These are phyloP conservation scores for Phyllosticta capitalensis DNA, from an alignment of 2,329 filamentous ascomycete genomes.

Conservation along the genomic window DNA sequence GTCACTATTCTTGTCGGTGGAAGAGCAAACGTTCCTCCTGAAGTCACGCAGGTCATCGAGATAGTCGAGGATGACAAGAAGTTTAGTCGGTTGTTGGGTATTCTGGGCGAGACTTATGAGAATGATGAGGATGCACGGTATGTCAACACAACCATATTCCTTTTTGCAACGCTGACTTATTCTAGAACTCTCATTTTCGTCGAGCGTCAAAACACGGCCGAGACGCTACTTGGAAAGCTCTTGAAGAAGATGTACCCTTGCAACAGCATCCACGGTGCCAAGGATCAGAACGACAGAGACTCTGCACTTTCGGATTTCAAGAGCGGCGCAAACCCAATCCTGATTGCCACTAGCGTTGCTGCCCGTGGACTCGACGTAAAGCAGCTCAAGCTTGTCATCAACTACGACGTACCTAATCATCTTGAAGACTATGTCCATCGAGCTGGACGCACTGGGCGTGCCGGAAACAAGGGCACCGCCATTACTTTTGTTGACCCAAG, in stretches of 20 bases:
- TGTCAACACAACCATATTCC: background rate
- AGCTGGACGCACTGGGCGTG: conserved; percentile 84
- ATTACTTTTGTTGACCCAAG: conserved; percentile 90
- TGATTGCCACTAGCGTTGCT: conserved; percentile 91
- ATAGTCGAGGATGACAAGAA: conserved; percentile 69
- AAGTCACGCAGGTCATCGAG: conserved; percentile 87
- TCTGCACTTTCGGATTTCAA: conserved; percentile 92
- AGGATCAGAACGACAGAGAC: conserved; percentile 87
- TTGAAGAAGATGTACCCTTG: conserved; percentile 80
- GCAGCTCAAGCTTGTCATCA: conserved; percentile 89
- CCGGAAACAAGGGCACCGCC: conserved; percentile 87
- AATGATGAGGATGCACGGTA: conserved; percentile 75
- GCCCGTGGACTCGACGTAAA: conserved; percentile 94
- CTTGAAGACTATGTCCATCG: conserved; percentile 95
- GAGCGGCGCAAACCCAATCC: conserved; percentile 74
- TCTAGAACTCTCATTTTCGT: conserved; percentile 69
- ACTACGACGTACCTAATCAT: conserved; percentile 90
- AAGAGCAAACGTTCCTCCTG: conserved; percentile 56
- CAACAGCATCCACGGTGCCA: conserved; percentile 89
- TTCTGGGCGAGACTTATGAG: conserved; percentile 79
- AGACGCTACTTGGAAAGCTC: conserved; percentile 66
- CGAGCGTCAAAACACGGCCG: conserved; percentile 82
- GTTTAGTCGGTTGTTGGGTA: conserved; percentile 71
- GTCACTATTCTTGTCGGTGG: conserved; percentile 91
- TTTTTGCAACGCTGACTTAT: background rate